Base-by-base conservation (phyloP, 2,329 filamentous ascomycete genomes). In the Fusarium oligoseptatum region DNA sequence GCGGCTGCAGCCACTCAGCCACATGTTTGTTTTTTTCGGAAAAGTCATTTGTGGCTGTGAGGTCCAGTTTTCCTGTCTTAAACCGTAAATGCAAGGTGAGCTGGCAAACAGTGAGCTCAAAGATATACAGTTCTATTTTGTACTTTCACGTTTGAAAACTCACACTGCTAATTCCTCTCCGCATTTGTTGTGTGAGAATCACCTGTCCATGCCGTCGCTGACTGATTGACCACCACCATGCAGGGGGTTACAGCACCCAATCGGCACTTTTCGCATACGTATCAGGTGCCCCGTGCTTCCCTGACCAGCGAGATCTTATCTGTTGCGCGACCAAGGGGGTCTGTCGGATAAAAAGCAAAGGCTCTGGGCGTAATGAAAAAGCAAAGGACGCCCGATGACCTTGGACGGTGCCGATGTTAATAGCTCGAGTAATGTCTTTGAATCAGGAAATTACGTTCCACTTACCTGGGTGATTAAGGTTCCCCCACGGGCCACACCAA, bases 1-100 rank as follows among this genome's bases (percentile, higher is more conserved):
- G 75, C 69, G 74, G 68, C 76, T 78, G 77, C 69, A 75, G 67
- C 66, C 71, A 62, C 66, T 67, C 70, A 79, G 77, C 77, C 77
- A 78, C 77, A 78, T 57, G 70, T 70, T 73, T 65, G 67, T 70
- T 77, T 78, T 78, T 63, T 66, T 20, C 62, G 48, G 50, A 50
- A 64, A 60, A 56, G 57, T 52, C 55, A 39, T 39, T 10, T 61
- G 71, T 77, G 70, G 64, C 72, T 60, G 10, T 32, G 48, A 32
- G 48, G 17, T 52, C 48, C 27, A 52, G 48, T 52, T 52, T 52
- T 52, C 48, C 48, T 52, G 10, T 52, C 48, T 20, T 20, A 12
- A 32, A 52, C 27, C 27, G 27, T 27, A 32, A 29, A 43, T 60
- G 36, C 36, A 60, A 60, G 36, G 9, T 7, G 17, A 39, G 12